phyloP scores from a whole-genome alignment of 148 eudicot species.

The Polygonum maritimum region DNA sequence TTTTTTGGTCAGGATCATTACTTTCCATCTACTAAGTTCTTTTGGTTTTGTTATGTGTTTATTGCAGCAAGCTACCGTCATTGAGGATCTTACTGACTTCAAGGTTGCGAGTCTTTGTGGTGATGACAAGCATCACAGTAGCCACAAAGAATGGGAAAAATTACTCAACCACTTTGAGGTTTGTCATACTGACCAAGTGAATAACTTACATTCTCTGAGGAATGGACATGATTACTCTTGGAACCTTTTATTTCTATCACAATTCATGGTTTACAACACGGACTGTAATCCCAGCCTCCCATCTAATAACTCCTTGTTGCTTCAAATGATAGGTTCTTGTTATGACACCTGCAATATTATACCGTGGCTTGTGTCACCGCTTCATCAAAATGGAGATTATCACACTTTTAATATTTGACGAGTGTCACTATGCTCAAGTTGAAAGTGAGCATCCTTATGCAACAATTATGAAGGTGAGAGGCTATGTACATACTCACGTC shows the following conservation, averaged over 20 bases:
- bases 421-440: constrained; percentile 92
- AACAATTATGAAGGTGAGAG: constrained; percentile 87
- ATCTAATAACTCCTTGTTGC: not conserved
- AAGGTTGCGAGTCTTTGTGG: constrained; percentile 68
- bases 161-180: constrained; percentile 71
- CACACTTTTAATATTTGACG: constrained; percentile 88
- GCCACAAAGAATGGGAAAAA: constrained; percentile 60
- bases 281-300: not conserved
- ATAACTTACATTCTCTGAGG: not conserved
- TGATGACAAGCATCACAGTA: constrained; percentile 38
- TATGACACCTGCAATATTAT: constrained; percentile 80
- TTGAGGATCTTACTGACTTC: constrained; percentile 49
- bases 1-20: not conserved
- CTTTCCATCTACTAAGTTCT: not conserved
- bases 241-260: not conserved
- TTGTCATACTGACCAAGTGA: constrained; percentile 13
- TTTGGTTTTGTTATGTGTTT: not conserved
- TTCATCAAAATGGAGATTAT: constrained; percentile 73
- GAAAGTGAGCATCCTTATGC: constrained; percentile 95
- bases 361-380: constrained; percentile 64
- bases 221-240: not conserved
- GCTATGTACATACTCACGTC: not conserved
- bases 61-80: constrained; percentile 77
- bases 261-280: not conserved
- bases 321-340: constrained; percentile 59